Conservation (phyloP, 768 basidiomycete genomes). For the Hirschioporus abietinus region DNA sequence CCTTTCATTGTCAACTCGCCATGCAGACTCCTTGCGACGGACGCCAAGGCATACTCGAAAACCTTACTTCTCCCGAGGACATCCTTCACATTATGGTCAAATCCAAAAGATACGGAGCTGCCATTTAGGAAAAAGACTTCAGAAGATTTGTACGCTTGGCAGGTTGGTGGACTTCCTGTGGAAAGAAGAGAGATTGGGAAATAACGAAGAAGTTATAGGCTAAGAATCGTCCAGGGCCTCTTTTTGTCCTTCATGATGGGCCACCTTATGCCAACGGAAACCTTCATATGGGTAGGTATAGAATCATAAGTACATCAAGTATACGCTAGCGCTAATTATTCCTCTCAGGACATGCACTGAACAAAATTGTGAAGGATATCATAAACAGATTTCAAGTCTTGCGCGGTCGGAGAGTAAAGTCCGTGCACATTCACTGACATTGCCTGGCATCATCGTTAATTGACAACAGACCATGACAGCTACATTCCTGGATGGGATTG, state of each 20-base stretch:
- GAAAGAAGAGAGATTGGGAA: slow-evolving; percentile 1
- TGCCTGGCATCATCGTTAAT: slow-evolving; percentile 3
- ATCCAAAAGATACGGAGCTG: slow-evolving; percentile 57
- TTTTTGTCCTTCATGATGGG: slow-evolving; percentile 90
- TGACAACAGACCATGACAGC: slow-evolving; percentile 34
- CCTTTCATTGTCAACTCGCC: background rate
- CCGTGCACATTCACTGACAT: slow-evolving; percentile 23
- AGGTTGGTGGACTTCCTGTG: slow-evolving; percentile 23
- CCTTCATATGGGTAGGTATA: slow-evolving; percentile 78
- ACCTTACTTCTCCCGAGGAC: slow-evolving; percentile 84
- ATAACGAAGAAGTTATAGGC: slow-evolving; percentile 35
- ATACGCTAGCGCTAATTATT: background rate
- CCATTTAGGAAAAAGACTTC: slow-evolving; percentile 58
- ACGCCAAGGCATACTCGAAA: slow-evolving; percentile 38
- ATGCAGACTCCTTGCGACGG: slow-evolving; percentile 1
- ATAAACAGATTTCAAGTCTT: slow-evolving; percentile 85
- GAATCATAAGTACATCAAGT: background rate
- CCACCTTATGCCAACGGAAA: slow-evolving; percentile 98
- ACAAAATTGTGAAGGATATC: slow-evolving; percentile 95
- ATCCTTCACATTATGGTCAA: slow-evolving; percentile 64
- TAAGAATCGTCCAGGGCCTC: slow-evolving; percentile 55
- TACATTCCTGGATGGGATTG: slow-evolving; percentile 98
- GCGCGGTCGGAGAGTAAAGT: slow-evolving; percentile 78
- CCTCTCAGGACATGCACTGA: slow-evolving; percentile 81
- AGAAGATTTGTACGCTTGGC: slow-evolving; percentile 61